Percentiles rank a stretch among this genome's conserved stretches.
Evolutionary conservation across 805 yeast species (phyloP).

Genomic region (Phaffomyces thermotolerans): DNA sequence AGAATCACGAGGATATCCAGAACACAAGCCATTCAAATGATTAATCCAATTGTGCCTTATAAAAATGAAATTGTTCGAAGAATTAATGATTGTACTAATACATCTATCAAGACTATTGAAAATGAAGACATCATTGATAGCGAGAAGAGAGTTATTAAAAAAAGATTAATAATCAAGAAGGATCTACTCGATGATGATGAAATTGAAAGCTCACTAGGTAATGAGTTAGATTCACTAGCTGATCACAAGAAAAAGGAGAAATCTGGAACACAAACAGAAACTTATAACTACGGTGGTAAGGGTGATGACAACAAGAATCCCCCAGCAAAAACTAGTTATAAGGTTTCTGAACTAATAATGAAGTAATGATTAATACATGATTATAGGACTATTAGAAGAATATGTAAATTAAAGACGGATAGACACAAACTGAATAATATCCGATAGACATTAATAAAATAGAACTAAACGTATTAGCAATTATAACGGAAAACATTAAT

Average conservation of each 20-base stretch:
- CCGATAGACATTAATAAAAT: no score
- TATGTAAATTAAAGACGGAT: no score
- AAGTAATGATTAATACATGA: neutral
- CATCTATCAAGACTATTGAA: no score
- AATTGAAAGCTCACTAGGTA: neutral
- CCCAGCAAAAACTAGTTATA: neutral
- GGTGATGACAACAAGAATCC: neutral
- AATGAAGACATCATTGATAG: no score
- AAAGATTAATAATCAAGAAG: neutral
- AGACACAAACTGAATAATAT: no score
- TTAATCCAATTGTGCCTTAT: neutral
- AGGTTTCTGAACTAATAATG: slow-evolving; percentile 6
- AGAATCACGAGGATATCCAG: neutral
- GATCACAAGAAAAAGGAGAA: neutral
- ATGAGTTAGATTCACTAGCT: neutral
- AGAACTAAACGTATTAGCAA: no score
- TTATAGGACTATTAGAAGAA: no score
- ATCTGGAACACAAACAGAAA: slow-evolving; percentile 13
- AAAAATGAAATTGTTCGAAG: no score
- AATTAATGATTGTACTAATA: no score
- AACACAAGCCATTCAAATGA: neutral
- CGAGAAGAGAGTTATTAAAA: neutral
- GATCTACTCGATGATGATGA: neutral
- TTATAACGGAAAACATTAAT: no score
- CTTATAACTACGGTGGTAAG: slow-evolving; percentile 10